Base-by-base conservation (phyloP, 129 eudicot species). In the Flaveria bidentis region DNA sequence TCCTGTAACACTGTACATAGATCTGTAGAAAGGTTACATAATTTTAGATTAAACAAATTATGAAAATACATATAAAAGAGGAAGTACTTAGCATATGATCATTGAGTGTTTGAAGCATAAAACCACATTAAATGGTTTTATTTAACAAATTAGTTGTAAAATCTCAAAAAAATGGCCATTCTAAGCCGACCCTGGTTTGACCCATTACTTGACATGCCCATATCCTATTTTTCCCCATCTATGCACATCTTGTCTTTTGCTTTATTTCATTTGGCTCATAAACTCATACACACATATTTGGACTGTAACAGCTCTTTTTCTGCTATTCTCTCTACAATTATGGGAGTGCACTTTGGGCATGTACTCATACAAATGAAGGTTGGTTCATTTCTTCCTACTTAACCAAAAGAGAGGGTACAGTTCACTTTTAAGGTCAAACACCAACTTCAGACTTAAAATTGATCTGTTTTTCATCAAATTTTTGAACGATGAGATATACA, bases 341-440 rank as follows among this genome's bases (percentile, higher is more conserved):
- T 88, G 25, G 96, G 98, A 50, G 85, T 90, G 71, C 98, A 92
- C 81, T 86, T 69, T 63, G 96, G 96, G 52, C 98, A 92, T 83
- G 92, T 89, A 67, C 90, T 92, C 83, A 57, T 92, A 57, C 88
- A 92, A 76, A 83, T 92, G 42, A 84, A 92, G 96, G 96, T 89
- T 58, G 47, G 63, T 61, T 52, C 11, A 11, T 70, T 28, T 64
- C 61, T 83, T 56, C 55, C 49, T 14, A 44, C 53, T 41, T 67
- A 68, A 69, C 70, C 50, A 9, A 50, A 76, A 69, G 36, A 42
- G 33, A 42, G 18, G 64, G 53, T 16, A 15, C 58, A n/a, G 26
- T 67, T 55, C 45, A 78, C 52, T 70, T 70, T 78, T 7, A 44
- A 17, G 52, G 63, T 47, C 51, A 47, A 53, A 65, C 42, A 47